These are phyloP conservation scores for Aspergillus sp. DNA, from an alignment of 2,329 filamentous ascomycete species.

Conservation along the genomic window DNA sequence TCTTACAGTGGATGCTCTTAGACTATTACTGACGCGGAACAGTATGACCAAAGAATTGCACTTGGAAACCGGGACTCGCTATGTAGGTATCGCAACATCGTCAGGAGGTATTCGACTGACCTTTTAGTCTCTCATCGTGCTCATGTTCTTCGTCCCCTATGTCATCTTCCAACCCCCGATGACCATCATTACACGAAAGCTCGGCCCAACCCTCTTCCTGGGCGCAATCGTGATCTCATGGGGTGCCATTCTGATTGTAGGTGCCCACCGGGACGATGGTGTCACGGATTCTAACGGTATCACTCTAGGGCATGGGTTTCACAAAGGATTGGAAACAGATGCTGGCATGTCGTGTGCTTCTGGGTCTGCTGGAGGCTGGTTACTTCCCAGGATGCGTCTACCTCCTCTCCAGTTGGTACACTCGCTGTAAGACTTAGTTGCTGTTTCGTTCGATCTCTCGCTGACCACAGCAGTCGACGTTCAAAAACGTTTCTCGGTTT, in stretches of 20 bases:
- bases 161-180: constrained; percentile 29
- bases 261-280: neutral
- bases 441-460: neutral
- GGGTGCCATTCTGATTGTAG: constrained; percentile 28
- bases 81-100: constrained; percentile 14
- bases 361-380: constrained; percentile 36
- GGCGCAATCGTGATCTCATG: constrained; percentile 26
- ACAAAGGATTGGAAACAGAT: constrained; percentile 26
- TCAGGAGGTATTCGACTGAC: neutral
- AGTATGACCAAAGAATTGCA: constrained; percentile 40
- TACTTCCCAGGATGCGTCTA: constrained; percentile 72
- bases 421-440: constrained; percentile 31
- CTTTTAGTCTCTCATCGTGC: constrained; percentile 25
- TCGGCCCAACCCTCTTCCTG: constrained; percentile 28
- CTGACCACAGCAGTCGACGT: constrained; percentile 24
- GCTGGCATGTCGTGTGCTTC: constrained; percentile 21
- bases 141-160: constrained; percentile 33
- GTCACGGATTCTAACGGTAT: neutral
- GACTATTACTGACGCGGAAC: constrained; percentile 52
- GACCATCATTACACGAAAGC: constrained; percentile 28
- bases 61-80: constrained; percentile 27
- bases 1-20: constrained; percentile 66
- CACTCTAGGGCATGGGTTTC: constrained; percentile 26
- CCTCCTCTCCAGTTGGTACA: constrained; percentile 71
- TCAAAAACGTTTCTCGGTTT: constrained; percentile 38